These are phyloP conservation scores for Berberis thunbergii DNA, from an alignment of 164 flowering plant species.

Conservation along the genomic window DNA sequence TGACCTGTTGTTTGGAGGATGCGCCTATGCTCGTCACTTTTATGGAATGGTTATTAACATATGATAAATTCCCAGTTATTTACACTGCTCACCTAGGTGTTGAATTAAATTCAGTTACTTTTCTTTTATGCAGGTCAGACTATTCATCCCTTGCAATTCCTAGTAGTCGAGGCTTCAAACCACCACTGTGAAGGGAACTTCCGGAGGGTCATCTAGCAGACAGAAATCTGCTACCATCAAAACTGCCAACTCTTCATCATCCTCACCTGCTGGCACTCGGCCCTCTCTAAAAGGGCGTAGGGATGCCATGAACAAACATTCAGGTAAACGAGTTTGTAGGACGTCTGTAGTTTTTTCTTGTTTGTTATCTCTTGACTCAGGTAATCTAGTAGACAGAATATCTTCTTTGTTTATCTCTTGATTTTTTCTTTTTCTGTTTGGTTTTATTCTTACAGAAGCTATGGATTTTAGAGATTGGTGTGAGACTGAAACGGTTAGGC, in stretches of 20 bases:
- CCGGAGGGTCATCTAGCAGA: slow-evolving; percentile 36
- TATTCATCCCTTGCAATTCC: slow-evolving; percentile 59
- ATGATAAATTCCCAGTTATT: too few species aligned
- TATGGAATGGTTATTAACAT: too few species aligned
- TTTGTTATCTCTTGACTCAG: too few species aligned
- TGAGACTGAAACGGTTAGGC: slow-evolving; percentile 70
- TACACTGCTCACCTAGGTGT: too few species aligned
- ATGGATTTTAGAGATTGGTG: slow-evolving; percentile 96
- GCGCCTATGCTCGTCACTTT: neutral
- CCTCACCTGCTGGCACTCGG: slow-evolving; percentile 50
- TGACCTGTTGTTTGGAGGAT: neutral
- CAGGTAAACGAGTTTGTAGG: slow-evolving; percentile 31
- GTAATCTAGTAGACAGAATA: too few species aligned
- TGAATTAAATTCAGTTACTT: neutral
- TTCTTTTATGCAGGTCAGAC: slow-evolving; percentile 41
- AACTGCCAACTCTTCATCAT: slow-evolving; percentile 36
- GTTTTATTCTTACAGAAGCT: slow-evolving; percentile 55
- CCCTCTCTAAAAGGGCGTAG: slow-evolving; percentile 46
- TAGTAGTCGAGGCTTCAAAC: slow-evolving; percentile 47
- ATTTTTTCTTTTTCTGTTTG: neutral
- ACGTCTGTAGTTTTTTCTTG: neutral
- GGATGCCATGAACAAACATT: slow-evolving; percentile 40
- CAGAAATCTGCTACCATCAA: slow-evolving; percentile 52
- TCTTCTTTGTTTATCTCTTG: slow-evolving; percentile 1
- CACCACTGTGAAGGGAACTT: slow-evolving; percentile 46